Evolutionary conservation across 169 alveolate genomes (phyloP), one percentile per base, ranked within the genome.

Genomic region (Amoebophrya sp.): DNA sequence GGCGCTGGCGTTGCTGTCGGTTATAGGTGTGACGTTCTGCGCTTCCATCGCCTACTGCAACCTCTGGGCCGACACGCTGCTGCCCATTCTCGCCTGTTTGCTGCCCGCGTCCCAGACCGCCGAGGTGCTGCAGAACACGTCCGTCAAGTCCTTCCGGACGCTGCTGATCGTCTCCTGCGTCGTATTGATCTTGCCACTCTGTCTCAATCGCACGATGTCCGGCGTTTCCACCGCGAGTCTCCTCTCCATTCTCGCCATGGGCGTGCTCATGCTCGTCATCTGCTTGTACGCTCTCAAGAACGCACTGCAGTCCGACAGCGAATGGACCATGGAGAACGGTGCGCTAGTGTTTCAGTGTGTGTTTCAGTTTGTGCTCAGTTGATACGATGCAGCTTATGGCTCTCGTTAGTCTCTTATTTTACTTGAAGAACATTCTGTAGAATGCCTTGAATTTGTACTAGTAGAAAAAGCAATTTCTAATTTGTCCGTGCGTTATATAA

Each of bases 1-100:
- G 35, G 12, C 83, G 83, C 35, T 66, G 83, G 83, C 83, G 83
- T 25, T 66, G 32, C 10, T 3, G 32, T 66, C 83, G 29, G 83
- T 66, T 7, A 66, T 66, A 7, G 83, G 83, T 1, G 83, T 66
- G 35, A 66, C 83, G 38, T 66, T 66, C 35, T 66, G 38, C 32
- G 83, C 83, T 7, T 2, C 83, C 83, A 66, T 66, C 83, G 83
- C 83, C 32, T 66, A 66, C 32, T 18, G 83, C 1, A 66, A 66
- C 83, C 83, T 66, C 32, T 66, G 83, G 83, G 83, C 83, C 83
- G 83, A 66, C 83, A 66, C 83, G 38, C 1, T 66, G 83, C 83
- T 66, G 35, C 83, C 83, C 83, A 66, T 66, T 25, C 18, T 66
- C 32, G 83, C 1, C 29, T 25, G 2, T 18, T 7, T 47, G 7